Conservation (phyloP, 805 yeast genomes). For the Priceomyces carsonii region DNA sequence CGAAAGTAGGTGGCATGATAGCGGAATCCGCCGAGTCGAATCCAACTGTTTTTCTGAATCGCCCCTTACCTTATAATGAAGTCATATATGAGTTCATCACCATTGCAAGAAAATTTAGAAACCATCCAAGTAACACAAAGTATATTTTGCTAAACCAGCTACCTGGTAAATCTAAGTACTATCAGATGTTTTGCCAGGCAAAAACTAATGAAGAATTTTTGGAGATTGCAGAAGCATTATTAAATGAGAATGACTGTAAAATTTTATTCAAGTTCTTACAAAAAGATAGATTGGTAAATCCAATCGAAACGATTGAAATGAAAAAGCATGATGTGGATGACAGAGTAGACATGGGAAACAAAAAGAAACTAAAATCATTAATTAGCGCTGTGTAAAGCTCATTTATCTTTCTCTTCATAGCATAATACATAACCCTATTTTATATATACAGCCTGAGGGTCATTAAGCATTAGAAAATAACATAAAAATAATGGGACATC, state of each 20-base stretch:
- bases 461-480: slow-evolving; percentile 6
- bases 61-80: slow-evolving; percentile 53
- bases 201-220: slow-evolving; percentile 55
- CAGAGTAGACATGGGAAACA: neutral
- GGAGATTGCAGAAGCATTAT: slow-evolving; percentile 30
- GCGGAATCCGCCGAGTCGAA: slow-evolving; percentile 89
- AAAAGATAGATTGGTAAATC: slow-evolving; percentile 25
- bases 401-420: slow-evolving; percentile 2
- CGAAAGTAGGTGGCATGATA: slow-evolving; percentile 83
- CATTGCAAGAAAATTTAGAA: slow-evolving; percentile 56
- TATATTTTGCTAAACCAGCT: slow-evolving; percentile 75
- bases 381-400: slow-evolving; percentile 4
- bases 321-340: too few relatives aligned
- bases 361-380: slow-evolving; percentile 3
- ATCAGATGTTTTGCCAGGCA: slow-evolving; percentile 55
- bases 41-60: slow-evolving; percentile 67
- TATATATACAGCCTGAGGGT: slow-evolving; percentile 12
- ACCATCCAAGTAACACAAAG: slow-evolving; percentile 73
- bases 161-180: slow-evolving; percentile 70
- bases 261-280: slow-evolving; percentile 32
- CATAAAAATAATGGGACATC: slow-evolving; percentile 2
- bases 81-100: slow-evolving; percentile 56
- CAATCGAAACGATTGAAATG: too few relatives aligned
- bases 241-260: slow-evolving; percentile 35
- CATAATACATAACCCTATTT: slow-evolving; percentile 5